Evolutionary conservation across 768 basidiomycete species (phyloP).

Genomic region (Gloeopeniophorella convolvens): DNA sequence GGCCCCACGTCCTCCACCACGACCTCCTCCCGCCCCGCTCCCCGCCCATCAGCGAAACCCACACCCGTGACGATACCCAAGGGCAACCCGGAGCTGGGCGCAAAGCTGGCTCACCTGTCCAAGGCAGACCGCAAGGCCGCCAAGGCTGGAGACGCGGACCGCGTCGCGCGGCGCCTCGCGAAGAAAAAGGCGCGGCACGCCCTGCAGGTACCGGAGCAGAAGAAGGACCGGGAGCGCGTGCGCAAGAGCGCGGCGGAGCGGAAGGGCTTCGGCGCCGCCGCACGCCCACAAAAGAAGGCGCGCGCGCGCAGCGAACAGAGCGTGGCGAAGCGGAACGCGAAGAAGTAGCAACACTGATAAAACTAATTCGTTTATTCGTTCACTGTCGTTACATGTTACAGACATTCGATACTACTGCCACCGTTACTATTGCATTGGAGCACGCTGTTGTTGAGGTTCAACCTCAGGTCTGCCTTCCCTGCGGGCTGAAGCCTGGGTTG

Average conservation of each 20-base stretch:
- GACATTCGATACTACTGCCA: not conserved
- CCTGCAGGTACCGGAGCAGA: constrained; percentile 35
- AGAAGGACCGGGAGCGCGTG: constrained; percentile 42
- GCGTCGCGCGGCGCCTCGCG: constrained; percentile 75
- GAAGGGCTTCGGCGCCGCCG: constrained; percentile 24
- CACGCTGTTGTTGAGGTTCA: not conserved
- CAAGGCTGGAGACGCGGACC: constrained; percentile 74
- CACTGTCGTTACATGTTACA: not conserved
- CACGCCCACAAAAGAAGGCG: constrained; percentile 34
- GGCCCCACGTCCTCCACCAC: constrained; percentile 21
- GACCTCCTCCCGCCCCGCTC: constrained; percentile 10
- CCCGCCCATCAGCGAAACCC: constrained; percentile 7
- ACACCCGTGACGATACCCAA: constrained; percentile 43
- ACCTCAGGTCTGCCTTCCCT: constrained; percentile 7
- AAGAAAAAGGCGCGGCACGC: constrained; percentile 78
- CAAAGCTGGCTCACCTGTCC: constrained; percentile 65
- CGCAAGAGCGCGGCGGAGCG: constrained; percentile 36
- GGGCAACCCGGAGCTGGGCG: constrained; percentile 78
- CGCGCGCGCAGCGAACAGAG: constrained; percentile 51
- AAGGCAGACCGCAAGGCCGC: constrained; percentile 82
- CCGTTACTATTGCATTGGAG: not conserved
- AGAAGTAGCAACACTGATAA: constrained; percentile 42
- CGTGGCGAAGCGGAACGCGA: constrained; percentile 47
- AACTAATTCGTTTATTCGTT: not conserved
- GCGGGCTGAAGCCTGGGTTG: constrained; percentile 20